Percentiles rank a stretch among this genome's conserved stretches.
Conservation (phyloP, 2,329 filamentous ascomycete genomes). For the Ophiostoma tasmaniense region DNA sequence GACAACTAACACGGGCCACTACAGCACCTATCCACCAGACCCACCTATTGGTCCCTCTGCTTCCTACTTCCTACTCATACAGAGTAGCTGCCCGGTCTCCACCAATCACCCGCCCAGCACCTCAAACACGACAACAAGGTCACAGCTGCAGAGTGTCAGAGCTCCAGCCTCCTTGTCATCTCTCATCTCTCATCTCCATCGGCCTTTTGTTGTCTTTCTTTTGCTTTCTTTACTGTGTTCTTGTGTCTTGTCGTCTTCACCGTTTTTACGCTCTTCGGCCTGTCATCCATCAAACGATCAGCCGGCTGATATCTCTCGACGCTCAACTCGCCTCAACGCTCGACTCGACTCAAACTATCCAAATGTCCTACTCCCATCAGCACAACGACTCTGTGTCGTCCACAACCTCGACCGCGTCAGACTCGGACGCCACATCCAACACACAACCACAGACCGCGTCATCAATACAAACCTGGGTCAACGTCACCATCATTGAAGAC, state of each 20-base stretch:
- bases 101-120: slow-evolving; percentile 1
- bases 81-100: not conserved
- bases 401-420: not conserved
- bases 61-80: not conserved
- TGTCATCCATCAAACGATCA: no score
- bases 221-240: not conserved
- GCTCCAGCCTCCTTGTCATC: not conserved
- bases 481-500: slow-evolving; percentile 50
- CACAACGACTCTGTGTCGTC: slow-evolving; percentile 9
- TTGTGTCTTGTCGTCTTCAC: no score
- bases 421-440: not conserved
- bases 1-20: slow-evolving; percentile 1
- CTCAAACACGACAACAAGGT: not conserved
- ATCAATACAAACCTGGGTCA: slow-evolving; percentile 35
- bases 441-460: not conserved
- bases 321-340: not conserved
- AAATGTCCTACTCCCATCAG: slow-evolving; percentile 3
- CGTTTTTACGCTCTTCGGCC: no score
- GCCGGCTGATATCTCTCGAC: not conserved
- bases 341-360: not conserved
- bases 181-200: no score
- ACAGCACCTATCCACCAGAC: not conserved
- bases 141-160: not conserved
- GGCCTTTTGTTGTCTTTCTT: not conserved
- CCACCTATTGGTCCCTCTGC: slow-evolving; percentile 3